Percentiles rank a stretch among this genome's conserved stretches.
phyloP scores from a whole-genome alignment of 768 basidiomycete species.

The Leccinum disarticulatum region DNA sequence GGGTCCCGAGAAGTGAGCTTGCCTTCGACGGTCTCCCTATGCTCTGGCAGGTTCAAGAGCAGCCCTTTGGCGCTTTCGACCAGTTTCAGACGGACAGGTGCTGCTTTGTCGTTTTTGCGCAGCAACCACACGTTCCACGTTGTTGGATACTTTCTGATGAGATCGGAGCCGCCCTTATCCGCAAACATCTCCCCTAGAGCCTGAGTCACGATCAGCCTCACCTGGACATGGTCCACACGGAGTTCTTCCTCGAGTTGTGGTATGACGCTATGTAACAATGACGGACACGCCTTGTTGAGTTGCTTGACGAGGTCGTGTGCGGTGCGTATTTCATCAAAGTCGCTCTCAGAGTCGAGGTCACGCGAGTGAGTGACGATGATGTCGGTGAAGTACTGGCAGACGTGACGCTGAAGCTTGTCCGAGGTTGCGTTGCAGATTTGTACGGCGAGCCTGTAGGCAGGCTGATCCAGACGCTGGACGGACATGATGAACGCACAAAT shows the following conservation, averaged over 20 bases:
- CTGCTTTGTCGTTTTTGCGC: slow-evolving; percentile 73
- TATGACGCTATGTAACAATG: slow-evolving; percentile 84
- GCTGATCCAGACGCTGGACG: slow-evolving; percentile 62
- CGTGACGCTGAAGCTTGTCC: slow-evolving; percentile 85
- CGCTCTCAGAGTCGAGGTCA: slow-evolving; percentile 54
- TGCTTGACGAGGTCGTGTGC: slow-evolving; percentile 87
- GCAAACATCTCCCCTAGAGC: slow-evolving; percentile 90
- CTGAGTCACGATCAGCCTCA: slow-evolving; percentile 81
- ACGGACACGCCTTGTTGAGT: slow-evolving; percentile 76
- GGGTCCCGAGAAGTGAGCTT: slow-evolving; percentile 20
- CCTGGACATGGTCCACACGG: slow-evolving; percentile 65
- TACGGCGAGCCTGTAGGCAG: slow-evolving; percentile 79
- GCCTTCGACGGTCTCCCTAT: slow-evolving; percentile 74
- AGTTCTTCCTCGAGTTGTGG: slow-evolving; percentile 93
- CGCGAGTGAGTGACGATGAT: slow-evolving; percentile 64
- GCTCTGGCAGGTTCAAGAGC: slow-evolving; percentile 63
- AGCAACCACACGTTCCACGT: slow-evolving; percentile 87
- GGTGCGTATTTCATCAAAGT: slow-evolving; percentile 64
- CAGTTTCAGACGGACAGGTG: slow-evolving; percentile 72
- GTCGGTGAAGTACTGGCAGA: slow-evolving; percentile 92
- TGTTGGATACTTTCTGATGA: slow-evolving; percentile 74
- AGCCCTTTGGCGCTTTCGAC: slow-evolving; percentile 68
- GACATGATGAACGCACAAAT: slow-evolving; percentile 4
- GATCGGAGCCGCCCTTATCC: slow-evolving; percentile 68
- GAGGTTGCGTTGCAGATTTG: slow-evolving; percentile 82